Evolutionary conservation across 805 yeast species (phyloP), one percentile per base, ranked within the genome.

Genomic region (Spathaspora passalidarum): DNA sequence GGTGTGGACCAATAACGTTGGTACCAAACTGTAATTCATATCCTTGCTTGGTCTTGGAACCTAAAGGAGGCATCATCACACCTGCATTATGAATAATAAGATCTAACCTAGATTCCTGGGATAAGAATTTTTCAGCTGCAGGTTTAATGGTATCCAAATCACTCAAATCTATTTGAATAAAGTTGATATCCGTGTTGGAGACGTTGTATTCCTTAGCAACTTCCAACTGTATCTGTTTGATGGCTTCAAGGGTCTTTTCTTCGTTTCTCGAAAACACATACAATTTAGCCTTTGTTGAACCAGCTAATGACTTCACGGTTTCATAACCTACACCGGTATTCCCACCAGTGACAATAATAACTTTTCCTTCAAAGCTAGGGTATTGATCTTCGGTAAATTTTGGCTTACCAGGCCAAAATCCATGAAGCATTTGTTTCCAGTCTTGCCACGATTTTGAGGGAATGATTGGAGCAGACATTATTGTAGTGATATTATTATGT

Each of bases 81-180:
- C 62, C 63, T 13, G 61, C 61, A 50, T 59, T 59, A 40, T 56
- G 60, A 40, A 59, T 54, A 8, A 59, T 48, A 16, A 59, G 41
- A 47, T 59, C 61, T 41, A 59, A 38, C 32, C 61, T 49, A 8
- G 34, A n/a, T 25, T 52, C 51, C 18, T 25, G 13, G 8, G 17
- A 5, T 4, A 48, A 36, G 26, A 72, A 51, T 29, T 59, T 50
- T 4, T 56, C 56, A 9, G 61, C 65, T 1, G 69, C 79, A 1
- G 68, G 60, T 49, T 62, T 65, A 45, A 78, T 60, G 2, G 75
- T 63, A 4, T 63, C 45, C 47, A 79, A 57, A 53, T 80, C 82
- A 29, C 65, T 51, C 49, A 67, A 68, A 50, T 47, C 51, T 76
- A 56, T 17, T 29, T 47, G 32, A 21, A 49, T 48, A 14, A 47